Conservation (phyloP, 805 yeast species). For the Zygosaccharomyces bisporus region DNA sequence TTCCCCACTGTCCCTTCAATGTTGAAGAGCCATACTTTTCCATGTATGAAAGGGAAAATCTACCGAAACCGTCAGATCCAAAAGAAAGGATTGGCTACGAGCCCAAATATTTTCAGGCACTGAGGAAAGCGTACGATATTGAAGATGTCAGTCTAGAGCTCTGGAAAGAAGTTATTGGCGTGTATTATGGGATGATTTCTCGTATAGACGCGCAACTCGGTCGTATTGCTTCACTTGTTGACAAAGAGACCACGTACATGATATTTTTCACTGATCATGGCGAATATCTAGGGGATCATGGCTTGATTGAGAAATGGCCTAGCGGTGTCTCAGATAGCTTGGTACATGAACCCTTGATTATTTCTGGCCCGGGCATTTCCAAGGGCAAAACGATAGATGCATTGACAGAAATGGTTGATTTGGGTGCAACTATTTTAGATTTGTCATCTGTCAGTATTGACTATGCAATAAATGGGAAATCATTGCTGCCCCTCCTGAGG, state of each 20-base stretch:
- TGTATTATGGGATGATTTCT: constrained; percentile 21
- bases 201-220: constrained; percentile 20
- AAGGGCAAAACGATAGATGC: constrained; percentile 9
- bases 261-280: constrained; percentile 23
- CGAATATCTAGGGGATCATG: constrained; percentile 21
- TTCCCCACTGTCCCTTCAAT: constrained; percentile 21
- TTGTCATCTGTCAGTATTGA: constrained; percentile 2
- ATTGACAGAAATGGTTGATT: constrained; percentile 17
- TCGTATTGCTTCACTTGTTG: constrained; percentile 8
- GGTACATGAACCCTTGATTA: constrained; percentile 13
- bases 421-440: constrained; percentile 17
- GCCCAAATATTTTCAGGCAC: constrained; percentile 4
- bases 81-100: constrained; percentile 13
- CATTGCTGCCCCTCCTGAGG: constrained; percentile 7
- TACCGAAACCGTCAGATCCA: constrained; percentile 12
- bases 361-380: constrained; percentile 13
- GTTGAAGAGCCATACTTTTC: constrained; percentile 21
- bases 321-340: constrained; percentile 18
- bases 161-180: constrained; percentile 18
- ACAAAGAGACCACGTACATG: constrained; percentile 6
- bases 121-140: constrained; percentile 4
- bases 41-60: constrained; percentile 13
- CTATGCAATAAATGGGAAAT: constrained; percentile 10
- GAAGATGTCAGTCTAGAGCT: constrained; percentile 5
- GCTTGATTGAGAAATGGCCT: constrained; percentile 22